A percentile compares a stretch with the other conserved stretches of the same genome.
phyloP scores from a whole-genome alignment of 345 rosid genomes.

The Xanthoceras sorbifolium region DNA sequence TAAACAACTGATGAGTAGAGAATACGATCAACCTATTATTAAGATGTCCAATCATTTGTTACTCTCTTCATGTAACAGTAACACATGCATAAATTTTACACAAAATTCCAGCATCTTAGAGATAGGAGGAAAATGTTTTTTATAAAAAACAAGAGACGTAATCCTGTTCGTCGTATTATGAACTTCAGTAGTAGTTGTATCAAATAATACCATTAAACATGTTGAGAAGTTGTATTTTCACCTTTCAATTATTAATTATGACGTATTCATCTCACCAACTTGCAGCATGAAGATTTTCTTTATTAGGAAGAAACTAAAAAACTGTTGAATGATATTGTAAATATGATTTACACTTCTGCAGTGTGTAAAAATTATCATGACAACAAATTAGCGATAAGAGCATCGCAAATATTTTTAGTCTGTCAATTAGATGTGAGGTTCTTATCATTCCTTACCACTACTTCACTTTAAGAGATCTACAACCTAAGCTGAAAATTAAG shows the following conservation, averaged over 20 bases:
- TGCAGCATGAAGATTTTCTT: neutral
- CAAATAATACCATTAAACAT: neutral
- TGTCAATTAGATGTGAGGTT: neutral
- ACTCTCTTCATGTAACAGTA: neutral
- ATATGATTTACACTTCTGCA: neutral
- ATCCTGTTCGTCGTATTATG: neutral
- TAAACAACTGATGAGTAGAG: constrained; percentile 98
- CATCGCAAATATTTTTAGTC: neutral
- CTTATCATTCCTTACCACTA: neutral
- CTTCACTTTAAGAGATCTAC: neutral
- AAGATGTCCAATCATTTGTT: constrained; percentile 1
- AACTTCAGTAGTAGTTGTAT: neutral
- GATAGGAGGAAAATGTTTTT: neutral
- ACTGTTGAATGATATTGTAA: neutral
- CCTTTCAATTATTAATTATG: neutral
- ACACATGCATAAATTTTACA: neutral
- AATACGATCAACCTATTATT: constrained; percentile 83
- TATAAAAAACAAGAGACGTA: neutral
- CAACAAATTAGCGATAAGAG: neutral
- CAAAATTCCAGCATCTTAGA: neutral
- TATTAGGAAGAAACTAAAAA: neutral
- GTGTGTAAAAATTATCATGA: neutral
- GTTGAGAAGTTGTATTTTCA: neutral
- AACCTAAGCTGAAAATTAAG: neutral
- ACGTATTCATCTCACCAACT: neutral